Evolutionary conservation across 2,329 filamentous ascomycete species (phyloP).

Genomic region (Aspergillus floridensis): DNA sequence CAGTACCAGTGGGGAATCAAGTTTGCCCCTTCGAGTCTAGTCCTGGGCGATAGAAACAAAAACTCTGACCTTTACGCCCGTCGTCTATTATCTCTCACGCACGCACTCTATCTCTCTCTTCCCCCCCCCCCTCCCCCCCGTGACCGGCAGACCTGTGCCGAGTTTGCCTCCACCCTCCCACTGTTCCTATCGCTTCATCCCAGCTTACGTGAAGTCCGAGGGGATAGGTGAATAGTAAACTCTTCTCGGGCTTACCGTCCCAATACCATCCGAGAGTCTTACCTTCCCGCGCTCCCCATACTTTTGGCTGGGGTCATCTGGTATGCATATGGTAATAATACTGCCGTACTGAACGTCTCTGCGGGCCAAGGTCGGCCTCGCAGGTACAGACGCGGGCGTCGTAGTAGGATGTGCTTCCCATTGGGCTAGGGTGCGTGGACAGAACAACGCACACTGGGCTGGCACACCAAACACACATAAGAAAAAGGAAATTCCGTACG

Average conservation of each 20-base stretch:
- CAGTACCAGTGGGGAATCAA: slow-evolving; percentile 1
- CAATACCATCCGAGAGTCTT: neutral
- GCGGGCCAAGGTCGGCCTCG: neutral
- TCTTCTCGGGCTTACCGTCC: neutral
- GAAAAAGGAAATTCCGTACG: neutral
- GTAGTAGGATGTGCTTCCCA: neutral
- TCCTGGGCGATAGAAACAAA: slow-evolving; percentile 15
- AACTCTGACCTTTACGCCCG: slow-evolving; percentile 21
- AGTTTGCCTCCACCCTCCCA: slow-evolving; percentile 18
- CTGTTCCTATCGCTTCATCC: slow-evolving; percentile 9
- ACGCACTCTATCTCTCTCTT: slow-evolving; percentile 3
- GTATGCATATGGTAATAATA: neutral
- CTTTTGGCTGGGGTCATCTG: neutral
- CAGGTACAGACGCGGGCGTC: neutral
- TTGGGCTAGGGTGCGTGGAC: neutral
- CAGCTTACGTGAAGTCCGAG: slow-evolving; percentile 1
- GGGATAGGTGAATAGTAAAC: neutral
- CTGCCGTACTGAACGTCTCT: neutral
- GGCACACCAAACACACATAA: too few relatives aligned
- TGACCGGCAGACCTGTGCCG: slow-evolving; percentile 25
- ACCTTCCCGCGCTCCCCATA: neutral
- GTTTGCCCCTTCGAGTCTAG: slow-evolving; percentile 15
- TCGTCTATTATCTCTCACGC: slow-evolving; percentile 9
- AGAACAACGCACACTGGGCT: neutral
- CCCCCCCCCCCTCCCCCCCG: slow-evolving; percentile 13